Evolutionary conservation across 164 flowering plant genomes (phyloP).

Genomic region (Nymphaea colorata): DNA sequence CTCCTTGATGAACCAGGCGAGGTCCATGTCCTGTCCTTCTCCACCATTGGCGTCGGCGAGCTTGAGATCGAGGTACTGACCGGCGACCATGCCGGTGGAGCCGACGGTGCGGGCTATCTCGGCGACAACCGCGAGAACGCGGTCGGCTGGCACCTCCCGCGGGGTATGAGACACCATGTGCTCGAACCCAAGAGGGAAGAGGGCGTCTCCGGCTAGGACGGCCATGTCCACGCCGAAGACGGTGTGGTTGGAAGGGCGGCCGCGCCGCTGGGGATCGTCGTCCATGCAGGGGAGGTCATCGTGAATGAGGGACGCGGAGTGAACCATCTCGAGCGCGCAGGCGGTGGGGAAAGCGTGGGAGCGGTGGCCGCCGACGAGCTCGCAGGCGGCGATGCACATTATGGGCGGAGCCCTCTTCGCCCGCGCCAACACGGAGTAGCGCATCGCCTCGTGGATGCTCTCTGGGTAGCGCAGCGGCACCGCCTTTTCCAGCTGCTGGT

Average conservation of each 20-base stretch:
- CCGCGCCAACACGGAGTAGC: conserved; percentile 13
- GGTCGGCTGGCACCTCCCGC: conserved; percentile 42
- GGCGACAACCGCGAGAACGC: conserved; percentile 58
- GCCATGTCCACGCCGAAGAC: conserved; percentile 87
- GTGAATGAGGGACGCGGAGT: conserved; percentile 85
- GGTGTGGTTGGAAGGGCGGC: conserved; percentile 77
- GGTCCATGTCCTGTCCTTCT: conserved; percentile 35
- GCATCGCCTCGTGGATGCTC: conserved; percentile 11
- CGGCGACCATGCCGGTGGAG: conserved; percentile 96
- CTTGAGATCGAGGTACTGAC: conserved; percentile 61
- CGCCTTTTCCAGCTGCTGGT: conserved; percentile 7
- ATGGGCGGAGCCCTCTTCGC: conserved; percentile 14
- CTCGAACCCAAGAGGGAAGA: conserved; percentile 81
- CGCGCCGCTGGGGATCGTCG: conserved; percentile 68
- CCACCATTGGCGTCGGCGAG: conserved; percentile 1
- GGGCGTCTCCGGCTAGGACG: conserved; percentile 88
- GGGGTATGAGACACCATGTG: conserved; percentile 82
- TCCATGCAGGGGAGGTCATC: conserved; percentile 98
- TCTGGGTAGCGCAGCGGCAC: conserved; percentile 11
- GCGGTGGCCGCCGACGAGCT: conserved; percentile 68
- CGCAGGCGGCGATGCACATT: conserved; percentile 15
- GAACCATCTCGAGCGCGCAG: conserved; percentile 91
- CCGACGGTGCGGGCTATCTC: conserved; percentile 91
- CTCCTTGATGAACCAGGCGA: conserved; percentile 34
- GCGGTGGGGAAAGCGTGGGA: conserved; percentile 92